Evolutionary conservation across 192 early-diverging fungal genomes (phyloP).

Genomic region (Rhizophagus sp.): DNA sequence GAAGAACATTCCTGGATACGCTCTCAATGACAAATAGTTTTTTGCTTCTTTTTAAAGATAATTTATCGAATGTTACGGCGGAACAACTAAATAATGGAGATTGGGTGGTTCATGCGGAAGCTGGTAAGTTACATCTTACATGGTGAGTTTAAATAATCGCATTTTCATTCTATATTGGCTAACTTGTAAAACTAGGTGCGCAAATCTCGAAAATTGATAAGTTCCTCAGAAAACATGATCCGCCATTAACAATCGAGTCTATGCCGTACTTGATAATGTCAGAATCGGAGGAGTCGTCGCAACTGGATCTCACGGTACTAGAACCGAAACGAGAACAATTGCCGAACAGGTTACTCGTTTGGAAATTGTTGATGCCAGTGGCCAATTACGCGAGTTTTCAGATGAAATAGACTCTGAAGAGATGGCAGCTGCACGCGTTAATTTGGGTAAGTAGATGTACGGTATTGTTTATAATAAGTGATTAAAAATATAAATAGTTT

Average conservation of each 20-base stretch:
- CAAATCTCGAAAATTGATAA: constrained; percentile 33
- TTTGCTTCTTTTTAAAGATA: no score
- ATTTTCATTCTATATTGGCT: no score
- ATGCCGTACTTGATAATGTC: constrained; percentile 7
- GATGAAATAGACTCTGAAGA: constrained; percentile 23
- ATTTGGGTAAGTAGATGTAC: constrained; percentile 11
- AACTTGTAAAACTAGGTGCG: neutral
- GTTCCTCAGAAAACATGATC: constrained; percentile 26
- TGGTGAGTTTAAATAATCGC: no score
- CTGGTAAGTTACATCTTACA: no score
- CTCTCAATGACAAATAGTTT: no score
- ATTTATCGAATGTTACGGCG: no score
- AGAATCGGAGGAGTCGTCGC: constrained; percentile 18
- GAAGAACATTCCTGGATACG: no score
- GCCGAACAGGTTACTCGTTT: constrained; percentile 13
- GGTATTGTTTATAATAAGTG: no score
- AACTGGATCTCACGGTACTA: constrained; percentile 21
- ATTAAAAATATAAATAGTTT: no score
- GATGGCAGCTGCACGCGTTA: constrained; percentile 29
- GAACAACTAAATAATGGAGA: no score
- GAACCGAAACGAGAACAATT: neutral
- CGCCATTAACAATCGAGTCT: constrained; percentile 37
- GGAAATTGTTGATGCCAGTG: constrained; percentile 7
- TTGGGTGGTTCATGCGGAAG: no score
- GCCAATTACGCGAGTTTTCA: constrained; percentile 11